These are phyloP conservation scores for Erythrobasidium hasegawianum DNA, from an alignment of 1,284 basidiomycete genomes.

Conservation along the genomic window DNA sequence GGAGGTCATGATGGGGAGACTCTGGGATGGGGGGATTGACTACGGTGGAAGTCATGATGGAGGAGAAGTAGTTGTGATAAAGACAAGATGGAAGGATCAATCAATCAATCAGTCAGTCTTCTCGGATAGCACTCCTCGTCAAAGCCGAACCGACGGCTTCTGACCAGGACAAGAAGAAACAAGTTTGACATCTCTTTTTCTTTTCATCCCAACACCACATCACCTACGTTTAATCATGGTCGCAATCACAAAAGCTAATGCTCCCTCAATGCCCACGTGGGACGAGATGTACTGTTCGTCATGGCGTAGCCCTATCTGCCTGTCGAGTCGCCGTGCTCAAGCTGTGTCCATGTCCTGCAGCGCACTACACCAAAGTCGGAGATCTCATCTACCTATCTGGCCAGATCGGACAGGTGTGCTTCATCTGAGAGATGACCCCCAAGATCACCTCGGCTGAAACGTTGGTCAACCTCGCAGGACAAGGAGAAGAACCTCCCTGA, in stretches of 20 bases:
- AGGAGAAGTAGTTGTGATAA: too few species aligned
- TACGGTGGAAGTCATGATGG: constrained; percentile 4
- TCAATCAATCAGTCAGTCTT: too few species aligned
- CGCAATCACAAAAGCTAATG: neutral
- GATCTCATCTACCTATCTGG: constrained; percentile 59
- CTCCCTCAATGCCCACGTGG: neutral
- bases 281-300: constrained; percentile 1
- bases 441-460: too few species aligned
- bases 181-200: neutral
- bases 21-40: constrained; percentile 37
- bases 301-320: neutral
- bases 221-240: neutral
- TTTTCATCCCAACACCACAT: neutral
- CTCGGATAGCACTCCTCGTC: too few species aligned
- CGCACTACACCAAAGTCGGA: constrained; percentile 59
- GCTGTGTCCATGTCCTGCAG: constrained; percentile 46
- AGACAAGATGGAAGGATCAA: too few species aligned
- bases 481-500: constrained; percentile 56
- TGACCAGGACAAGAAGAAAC: neutral
- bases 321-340: neutral
- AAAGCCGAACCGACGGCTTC: neutral
- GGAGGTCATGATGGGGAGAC: constrained; percentile 58
- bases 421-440: constrained; percentile 36
- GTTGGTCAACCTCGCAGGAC: constrained; percentile 50
- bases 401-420: constrained; percentile 51